phyloP scores from a whole-genome alignment of 2,329 filamentous ascomycete genomes.

The Raffaelea ambrosiae region DNA sequence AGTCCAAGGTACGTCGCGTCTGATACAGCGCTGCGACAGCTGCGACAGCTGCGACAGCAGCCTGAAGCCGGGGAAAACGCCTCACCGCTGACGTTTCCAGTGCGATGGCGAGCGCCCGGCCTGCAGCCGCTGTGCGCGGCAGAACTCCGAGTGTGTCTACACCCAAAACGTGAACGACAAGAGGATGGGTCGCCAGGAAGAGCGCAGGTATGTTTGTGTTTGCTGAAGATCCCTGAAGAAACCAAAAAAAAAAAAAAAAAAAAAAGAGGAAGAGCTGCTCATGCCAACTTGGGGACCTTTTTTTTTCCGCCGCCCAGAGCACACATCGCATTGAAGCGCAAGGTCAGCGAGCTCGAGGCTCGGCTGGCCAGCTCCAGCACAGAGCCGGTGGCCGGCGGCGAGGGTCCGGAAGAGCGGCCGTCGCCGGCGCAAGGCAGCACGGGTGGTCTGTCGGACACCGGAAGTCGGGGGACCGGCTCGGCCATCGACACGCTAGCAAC shows the following conservation, averaged over 20 bases:
- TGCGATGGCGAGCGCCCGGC: conserved; percentile 10
- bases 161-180: conserved; percentile 8
- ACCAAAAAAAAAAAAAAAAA: not conserved
- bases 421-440: not conserved
- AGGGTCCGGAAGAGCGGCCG: not conserved
- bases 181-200: conserved; percentile 10
- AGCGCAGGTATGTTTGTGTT: conserved; percentile 1
- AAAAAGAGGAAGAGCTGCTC: too few relatives aligned
- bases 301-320: not conserved
- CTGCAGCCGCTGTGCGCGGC: conserved; percentile 9
- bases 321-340: conserved; percentile 4
- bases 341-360: conserved; percentile 16
- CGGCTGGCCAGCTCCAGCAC: conserved; percentile 8
- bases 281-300: too few relatives aligned
- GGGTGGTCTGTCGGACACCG: not conserved
- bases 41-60: not conserved
- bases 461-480: conserved; percentile 12
- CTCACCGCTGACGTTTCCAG: too few relatives aligned
- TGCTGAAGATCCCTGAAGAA: not conserved
- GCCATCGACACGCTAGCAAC: conserved; percentile 20
- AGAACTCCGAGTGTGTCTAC: conserved; percentile 10
- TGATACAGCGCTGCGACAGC: not conserved
- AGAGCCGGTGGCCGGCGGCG: not conserved
- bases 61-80: too few relatives aligned
- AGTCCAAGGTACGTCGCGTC: conserved; percentile 10